Evolutionary conservation across 306 rosid species (phyloP), one percentile per base, ranked within the genome.

Genomic region (Macrotyloma uniflorum): DNA sequence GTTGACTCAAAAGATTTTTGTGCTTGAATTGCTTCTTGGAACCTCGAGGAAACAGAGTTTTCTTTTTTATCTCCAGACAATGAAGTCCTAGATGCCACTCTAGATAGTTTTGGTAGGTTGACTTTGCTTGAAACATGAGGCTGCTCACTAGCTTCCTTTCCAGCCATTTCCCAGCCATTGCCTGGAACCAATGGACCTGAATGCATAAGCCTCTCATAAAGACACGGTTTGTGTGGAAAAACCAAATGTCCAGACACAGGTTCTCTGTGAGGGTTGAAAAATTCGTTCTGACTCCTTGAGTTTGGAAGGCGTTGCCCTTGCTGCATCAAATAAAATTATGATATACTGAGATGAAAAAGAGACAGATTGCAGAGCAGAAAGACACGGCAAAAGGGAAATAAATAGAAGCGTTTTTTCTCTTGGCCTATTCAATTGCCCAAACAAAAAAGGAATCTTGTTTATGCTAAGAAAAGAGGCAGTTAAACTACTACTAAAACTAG

Each of bases 161-260:
- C 85, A 58, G 77, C 70, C 76, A 82, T 90, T 45, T 78, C 70
- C 86, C 82, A 74, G 82, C 73, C 87, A 42, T 83, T 79, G 30
- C 78, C 86, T 40, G 81, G 89, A 84, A 82, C 76, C 67, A 92
- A 77, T 46, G 92, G 94, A 38, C 98, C 98, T 13, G 98, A 94
- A 67, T 81, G 86, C 58, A 93, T 89, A 83, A 84, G 78, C 82
- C 85, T 83, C 76, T 74, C 82, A 51, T 47, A 59, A n/a, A 71
- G 85, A n/a, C n/a, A n/a, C 74, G 84, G 85, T 77, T 88, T 87
- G 20, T 79, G 78, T 20, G 90, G 95, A 49, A 67, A 86, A 67
- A 57, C 85, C 55, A 86, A 63, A 69, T 82, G 82, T 58, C 97
- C 91, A 57, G 97, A 94, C 65, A 79, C 79, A 9, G 92, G 64